A percentile compares a stretch with the other conserved stretches of the same genome.
These are phyloP conservation scores for Plenodomus tracheiphilus DNA, from an alignment of 2,329 filamentous ascomycete species.

Conservation along the genomic window DNA sequence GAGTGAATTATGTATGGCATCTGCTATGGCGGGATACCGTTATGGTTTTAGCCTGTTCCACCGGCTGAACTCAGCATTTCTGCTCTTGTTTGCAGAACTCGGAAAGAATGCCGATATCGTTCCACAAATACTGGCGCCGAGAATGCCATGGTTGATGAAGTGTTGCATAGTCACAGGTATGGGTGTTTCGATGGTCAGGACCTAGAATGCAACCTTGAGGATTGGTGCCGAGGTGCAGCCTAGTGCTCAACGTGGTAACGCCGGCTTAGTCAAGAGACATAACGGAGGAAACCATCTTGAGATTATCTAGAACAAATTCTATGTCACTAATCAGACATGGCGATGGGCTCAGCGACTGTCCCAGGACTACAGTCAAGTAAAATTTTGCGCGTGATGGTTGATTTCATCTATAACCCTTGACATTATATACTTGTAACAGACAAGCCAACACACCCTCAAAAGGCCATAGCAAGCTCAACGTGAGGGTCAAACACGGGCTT, in stretches of 20 bases:
- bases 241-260: background rate
- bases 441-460: background rate
- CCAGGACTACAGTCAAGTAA: too few species aligned
- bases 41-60: background rate
- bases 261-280: background rate
- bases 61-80: background rate
- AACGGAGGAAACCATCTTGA: background rate
- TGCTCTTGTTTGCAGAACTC: background rate
- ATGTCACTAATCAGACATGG: too few species aligned
- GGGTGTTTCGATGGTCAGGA: background rate
- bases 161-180: background rate
- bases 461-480: background rate
- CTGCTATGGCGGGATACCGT: background rate
- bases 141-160: background rate
- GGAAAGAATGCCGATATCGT: background rate
- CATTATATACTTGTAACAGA: background rate
- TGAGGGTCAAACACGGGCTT: constrained; percentile 1
- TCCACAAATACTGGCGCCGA: background rate
- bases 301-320: background rate
- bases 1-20: background rate
- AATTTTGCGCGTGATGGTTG: background rate
- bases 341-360: too few species aligned
- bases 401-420: background rate
- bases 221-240: background rate
- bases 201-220: background rate